Percentiles rank a stretch among this genome's conserved stretches.
These are phyloP conservation scores for Pythium plurisporium DNA, from an alignment of 352 stramenopile species.

Conservation along the genomic window DNA sequence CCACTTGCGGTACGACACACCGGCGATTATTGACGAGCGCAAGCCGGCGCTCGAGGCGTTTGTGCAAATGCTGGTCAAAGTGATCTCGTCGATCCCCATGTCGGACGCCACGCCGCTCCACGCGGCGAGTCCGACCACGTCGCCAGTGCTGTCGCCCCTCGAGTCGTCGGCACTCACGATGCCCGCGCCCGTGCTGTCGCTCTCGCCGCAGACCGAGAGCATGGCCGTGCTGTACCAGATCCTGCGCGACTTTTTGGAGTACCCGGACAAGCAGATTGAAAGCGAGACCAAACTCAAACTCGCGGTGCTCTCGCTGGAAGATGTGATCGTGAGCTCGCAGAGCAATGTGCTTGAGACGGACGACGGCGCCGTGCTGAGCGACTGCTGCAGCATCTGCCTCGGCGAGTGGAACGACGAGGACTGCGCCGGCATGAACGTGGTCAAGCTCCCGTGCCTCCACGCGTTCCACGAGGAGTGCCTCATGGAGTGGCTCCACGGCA, in stretches of 20 bases:
- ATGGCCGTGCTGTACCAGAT: conserved; percentile 68
- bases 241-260: conserved; percentile 77
- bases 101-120: conserved; percentile 21
- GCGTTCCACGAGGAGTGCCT: conserved; percentile 85
- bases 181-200: neutral
- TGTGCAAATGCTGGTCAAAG: conserved; percentile 77
- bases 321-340: conserved; percentile 71
- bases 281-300: conserved; percentile 81
- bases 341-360: conserved; percentile 55
- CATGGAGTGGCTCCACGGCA: conserved; percentile 82
- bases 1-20: conserved; percentile 68
- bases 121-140: conserved; percentile 10
- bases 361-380: conserved; percentile 33
- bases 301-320: conserved; percentile 74
- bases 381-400: conserved; percentile 85
- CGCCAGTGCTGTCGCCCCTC: neutral
- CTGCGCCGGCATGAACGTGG: conserved; percentile 74
- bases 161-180: neutral
- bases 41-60: conserved; percentile 67
- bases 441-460: conserved; percentile 80
- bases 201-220: conserved; percentile 31
- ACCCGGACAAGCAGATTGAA: conserved; percentile 83
- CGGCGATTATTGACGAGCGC: conserved; percentile 68
- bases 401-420: conserved; percentile 80
- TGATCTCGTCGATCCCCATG: conserved; percentile 74